Evolutionary conservation across 805 yeast genomes (phyloP), one percentile per base, ranked within the genome.

Genomic region (Pichia nanzhaoensis): DNA sequence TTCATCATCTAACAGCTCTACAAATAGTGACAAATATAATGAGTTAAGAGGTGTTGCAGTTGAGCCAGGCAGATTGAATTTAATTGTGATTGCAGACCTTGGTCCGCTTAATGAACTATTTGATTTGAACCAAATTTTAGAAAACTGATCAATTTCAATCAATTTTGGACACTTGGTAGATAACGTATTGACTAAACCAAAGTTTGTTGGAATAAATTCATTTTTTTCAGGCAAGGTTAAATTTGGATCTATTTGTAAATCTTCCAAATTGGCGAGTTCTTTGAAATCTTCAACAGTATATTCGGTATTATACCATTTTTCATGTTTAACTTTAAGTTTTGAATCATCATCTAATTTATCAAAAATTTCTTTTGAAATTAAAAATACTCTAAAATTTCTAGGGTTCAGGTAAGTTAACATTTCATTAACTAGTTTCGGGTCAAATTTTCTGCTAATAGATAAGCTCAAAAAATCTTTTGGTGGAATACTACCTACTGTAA

Each of bases 291-390:
- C 69, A 36, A 73, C 60, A 2, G 74, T 64, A 59, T 88, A 86
- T 53, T 84, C 84, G 0, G 97, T 88, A 3, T 95, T 96, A 59
- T 93, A 91, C 96, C 96, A 91, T 56, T 78, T 71, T 60, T 91
- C 99, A 18, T 58, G 69, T 14, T 64, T 51, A 44, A 71, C 67
- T 32, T n/a, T 2, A 27, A 27, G 1, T 55, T 65, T 24, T 24
- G 10, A 24, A 24, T 24, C 28, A 24, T 24, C 3, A 34, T 17
- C 7, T 40, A 28, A n/a, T 73, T 73, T 72, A 6, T 71, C 71
- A 42, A 77, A 70, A 5, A 41, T 42, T 51, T 61, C 75, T 62
- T 68, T 80, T 27, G 76, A 69, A 13, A 78, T 67, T 21, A 90
- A 59, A 37, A 72, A 65, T 5, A 77, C 67, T 49, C 87, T 73